phyloP scores from a whole-genome alignment of 2,329 filamentous ascomycete genomes.

The Pseudocercospora macadamiae region DNA sequence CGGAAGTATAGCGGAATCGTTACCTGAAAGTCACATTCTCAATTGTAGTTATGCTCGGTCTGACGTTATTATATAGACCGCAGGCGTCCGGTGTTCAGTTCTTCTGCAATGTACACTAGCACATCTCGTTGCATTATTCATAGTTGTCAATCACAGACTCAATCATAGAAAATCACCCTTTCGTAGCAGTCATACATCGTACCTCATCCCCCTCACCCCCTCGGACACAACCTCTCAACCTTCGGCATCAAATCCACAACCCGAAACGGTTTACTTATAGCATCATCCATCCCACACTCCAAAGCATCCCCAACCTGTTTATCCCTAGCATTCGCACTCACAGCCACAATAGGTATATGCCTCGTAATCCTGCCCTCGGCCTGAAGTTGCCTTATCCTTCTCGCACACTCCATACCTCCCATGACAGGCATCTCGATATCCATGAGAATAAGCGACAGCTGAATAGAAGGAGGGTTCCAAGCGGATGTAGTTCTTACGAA shows the following conservation, averaged over 20 bases:
- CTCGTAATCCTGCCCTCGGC: conserved; percentile 59
- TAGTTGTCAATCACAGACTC: too few species aligned
- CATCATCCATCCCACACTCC: conserved; percentile 72
- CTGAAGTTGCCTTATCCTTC: conserved; percentile 68
- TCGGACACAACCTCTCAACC: conserved; percentile 23
- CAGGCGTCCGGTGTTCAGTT: too few species aligned
- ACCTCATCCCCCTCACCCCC: background rate
- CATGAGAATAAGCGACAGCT: conserved; percentile 51
- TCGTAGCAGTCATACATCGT: too few species aligned
- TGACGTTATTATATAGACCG: too few species aligned
- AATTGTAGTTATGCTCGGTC: too few species aligned
- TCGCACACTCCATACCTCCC: conserved; percentile 74
- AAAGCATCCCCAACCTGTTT: conserved; percentile 72
- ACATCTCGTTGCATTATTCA: too few species aligned
- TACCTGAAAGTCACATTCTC: too few species aligned
- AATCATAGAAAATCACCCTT: too few species aligned
- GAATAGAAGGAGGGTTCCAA: too few species aligned
- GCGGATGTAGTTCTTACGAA: conserved; percentile 34
- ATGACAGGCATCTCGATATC: conserved; percentile 82
- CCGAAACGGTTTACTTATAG: conserved; percentile 70
- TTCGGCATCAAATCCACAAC: conserved; percentile 28
- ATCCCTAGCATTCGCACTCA: conserved; percentile 75
- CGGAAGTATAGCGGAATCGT: too few species aligned
- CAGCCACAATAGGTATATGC: conserved; percentile 72
- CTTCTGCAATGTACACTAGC: too few species aligned